Base-by-base conservation (phyloP, 2,329 filamentous ascomycete genomes). In the Sporothrix globosa region DNA sequence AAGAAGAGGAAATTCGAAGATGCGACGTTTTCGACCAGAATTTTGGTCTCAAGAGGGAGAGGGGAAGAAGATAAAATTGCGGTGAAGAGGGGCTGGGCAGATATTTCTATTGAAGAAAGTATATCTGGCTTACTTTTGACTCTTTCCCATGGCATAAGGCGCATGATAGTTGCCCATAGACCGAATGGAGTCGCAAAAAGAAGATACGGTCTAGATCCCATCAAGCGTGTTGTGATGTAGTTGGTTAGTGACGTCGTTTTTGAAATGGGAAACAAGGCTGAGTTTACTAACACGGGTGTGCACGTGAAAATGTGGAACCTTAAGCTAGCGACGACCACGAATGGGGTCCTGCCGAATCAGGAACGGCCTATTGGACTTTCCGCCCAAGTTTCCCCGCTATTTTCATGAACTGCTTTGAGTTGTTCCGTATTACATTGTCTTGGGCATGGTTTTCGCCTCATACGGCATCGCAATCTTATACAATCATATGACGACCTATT, bases 341-440 rank as follows among this genome's bases (percentile, higher is more conserved):
- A 34, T 34, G 34, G n/a, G 48, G 17, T 44, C 27, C 67, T 58
- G 50, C 54, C 68, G 52, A 72, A 72, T 72, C 68, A 72, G 56
- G 27, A 46, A 50, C n/a, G 30, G 46, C 53, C 53, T 44, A 70
- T 52, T 67, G 41, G 19, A 3, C 21, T 14, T 67, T 52, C 44
- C 53, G 27, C 48, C 60, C 60, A 63, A 63, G 41, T 27, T 66
- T 66, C 61, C 61, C 61, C 61, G 52, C 61, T 17, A 50, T 50
- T 17, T 48, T 66, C 27, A 66, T 53, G 46, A 41, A 52, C 34
- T 19, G 19, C 34, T 41, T 21, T 4, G 10, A 61, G 56, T 39
- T 41, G n/a, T 6, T 34, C 34, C 34, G 34, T 34, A 34, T 34
- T 6, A 34, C 56, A 61, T 14, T 44, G 56, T 13, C 10, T 44